Evolutionary conservation across 768 basidiomycete species (phyloP).

Genomic region (Agaricus blazei): DNA sequence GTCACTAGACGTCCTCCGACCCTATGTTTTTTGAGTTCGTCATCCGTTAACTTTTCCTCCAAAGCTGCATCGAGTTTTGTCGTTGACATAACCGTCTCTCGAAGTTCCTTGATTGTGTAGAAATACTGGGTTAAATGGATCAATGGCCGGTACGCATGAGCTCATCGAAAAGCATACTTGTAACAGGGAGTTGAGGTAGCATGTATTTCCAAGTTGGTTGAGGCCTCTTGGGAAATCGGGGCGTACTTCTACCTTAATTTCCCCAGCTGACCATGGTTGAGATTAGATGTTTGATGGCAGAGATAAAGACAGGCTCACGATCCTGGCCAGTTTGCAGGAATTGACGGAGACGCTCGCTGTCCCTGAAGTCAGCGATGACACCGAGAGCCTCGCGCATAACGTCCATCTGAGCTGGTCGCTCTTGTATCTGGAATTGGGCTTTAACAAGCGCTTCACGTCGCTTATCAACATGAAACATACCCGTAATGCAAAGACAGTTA

Average conservation of each 20-base stretch:
- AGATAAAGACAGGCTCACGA: slow-evolving; percentile 46
- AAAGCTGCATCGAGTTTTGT: slow-evolving; percentile 44
- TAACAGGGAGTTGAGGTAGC: slow-evolving; percentile 77
- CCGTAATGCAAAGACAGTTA: slow-evolving; percentile 67
- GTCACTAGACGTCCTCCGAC: slow-evolving; percentile 87
- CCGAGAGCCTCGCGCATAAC: slow-evolving; percentile 69
- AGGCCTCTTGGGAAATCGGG: slow-evolving; percentile 79
- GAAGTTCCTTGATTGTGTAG: slow-evolving; percentile 89
- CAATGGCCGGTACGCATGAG: not conserved
- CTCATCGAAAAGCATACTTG: slow-evolving; percentile 37
- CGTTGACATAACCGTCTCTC: slow-evolving; percentile 66
- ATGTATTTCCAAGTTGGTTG: slow-evolving; percentile 86
- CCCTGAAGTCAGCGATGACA: slow-evolving; percentile 69
- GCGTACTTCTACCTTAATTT: slow-evolving; percentile 43
- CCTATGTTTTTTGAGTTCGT: slow-evolving; percentile 76
- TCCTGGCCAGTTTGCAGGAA: slow-evolving; percentile 65
- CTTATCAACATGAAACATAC: slow-evolving; percentile 30
- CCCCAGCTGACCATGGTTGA: slow-evolving; percentile 50
- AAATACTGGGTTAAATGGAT: slow-evolving; percentile 64
- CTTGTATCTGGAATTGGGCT: slow-evolving; percentile 49
- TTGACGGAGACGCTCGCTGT: slow-evolving; percentile 65
- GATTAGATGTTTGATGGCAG: not conserved
- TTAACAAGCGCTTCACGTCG: not conserved
- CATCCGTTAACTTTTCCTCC: slow-evolving; percentile 71
- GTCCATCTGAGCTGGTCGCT: slow-evolving; percentile 60